A percentile compares a stretch with the other conserved stretches of the same genome.
These are phyloP conservation scores for Pythium grandisporangium DNA, from an alignment of 352 stramenopile genomes.

Conservation along the genomic window DNA sequence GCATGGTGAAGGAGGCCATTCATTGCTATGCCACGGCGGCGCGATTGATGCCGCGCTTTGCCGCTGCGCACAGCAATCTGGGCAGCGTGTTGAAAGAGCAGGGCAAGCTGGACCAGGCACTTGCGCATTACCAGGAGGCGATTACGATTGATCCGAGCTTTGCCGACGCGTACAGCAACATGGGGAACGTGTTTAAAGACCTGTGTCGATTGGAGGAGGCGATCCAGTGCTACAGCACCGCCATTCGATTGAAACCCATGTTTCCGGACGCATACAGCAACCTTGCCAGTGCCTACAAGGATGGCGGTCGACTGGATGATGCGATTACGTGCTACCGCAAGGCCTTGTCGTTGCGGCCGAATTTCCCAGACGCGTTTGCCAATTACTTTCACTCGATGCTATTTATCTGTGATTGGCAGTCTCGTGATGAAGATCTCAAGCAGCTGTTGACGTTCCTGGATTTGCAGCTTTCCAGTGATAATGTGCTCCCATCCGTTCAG, in stretches of 20 bases:
- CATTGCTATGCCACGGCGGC: slow-evolving; percentile 91
- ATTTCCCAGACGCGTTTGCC: slow-evolving; percentile 89
- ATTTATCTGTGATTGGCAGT: slow-evolving; percentile 90
- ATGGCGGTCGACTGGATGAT: slow-evolving; percentile 81
- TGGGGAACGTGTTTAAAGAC: slow-evolving; percentile 94
- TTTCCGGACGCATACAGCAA: slow-evolving; percentile 91
- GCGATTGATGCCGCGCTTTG: slow-evolving; percentile 87
- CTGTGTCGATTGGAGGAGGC: slow-evolving; percentile 81
- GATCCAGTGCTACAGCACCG: slow-evolving; percentile 85
- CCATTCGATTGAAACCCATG: slow-evolving; percentile 83
- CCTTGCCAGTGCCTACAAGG: slow-evolving; percentile 89
- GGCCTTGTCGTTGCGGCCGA: slow-evolving; percentile 80
- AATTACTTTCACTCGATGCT: slow-evolving; percentile 91
- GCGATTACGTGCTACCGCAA: slow-evolving; percentile 92
- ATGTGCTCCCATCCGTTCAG: slow-evolving; percentile 82
- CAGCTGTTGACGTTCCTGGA: slow-evolving; percentile 57
- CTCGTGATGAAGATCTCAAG: slow-evolving; percentile 68
- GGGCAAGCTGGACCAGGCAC: slow-evolving; percentile 87
- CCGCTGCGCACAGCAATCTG: slow-evolving; percentile 90
- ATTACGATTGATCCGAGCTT: slow-evolving; percentile 91
- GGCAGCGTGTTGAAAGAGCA: slow-evolving; percentile 93
- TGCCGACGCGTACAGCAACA: slow-evolving; percentile 91
- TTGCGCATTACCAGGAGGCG: slow-evolving; percentile 92
- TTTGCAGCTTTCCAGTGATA: slow-evolving; percentile 41
- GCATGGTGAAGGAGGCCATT: slow-evolving; percentile 89